phyloP scores from a whole-genome alignment of 352 stramenopile genomes.

The Aphanomyces stellatus region DNA sequence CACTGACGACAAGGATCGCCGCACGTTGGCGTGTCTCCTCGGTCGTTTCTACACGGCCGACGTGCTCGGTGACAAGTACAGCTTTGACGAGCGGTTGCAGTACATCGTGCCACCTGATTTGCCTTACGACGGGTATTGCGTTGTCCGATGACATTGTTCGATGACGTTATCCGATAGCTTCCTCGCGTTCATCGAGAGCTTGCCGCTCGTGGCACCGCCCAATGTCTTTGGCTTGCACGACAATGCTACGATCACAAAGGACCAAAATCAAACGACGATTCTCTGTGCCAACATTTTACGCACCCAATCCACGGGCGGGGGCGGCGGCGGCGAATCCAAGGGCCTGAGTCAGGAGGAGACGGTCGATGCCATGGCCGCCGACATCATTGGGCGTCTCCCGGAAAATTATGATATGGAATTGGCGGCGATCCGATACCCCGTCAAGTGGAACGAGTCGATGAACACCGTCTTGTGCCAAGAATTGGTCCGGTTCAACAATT shows the following conservation, averaged over 20 bases:
- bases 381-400: slow-evolving; percentile 81
- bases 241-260: slow-evolving; percentile 92
- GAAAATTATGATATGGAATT: slow-evolving; percentile 91
- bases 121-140: slow-evolving; percentile 52
- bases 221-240: slow-evolving; percentile 91
- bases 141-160: not conserved
- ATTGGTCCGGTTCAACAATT: slow-evolving; percentile 90
- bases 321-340: slow-evolving; percentile 31
- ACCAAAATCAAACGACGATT: slow-evolving; percentile 91
- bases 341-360: slow-evolving; percentile 80
- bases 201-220: slow-evolving; percentile 81
- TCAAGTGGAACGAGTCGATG: slow-evolving; percentile 90
- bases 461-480: slow-evolving; percentile 93
- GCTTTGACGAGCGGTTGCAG: slow-evolving; percentile 54
- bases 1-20: slow-evolving; percentile 78
- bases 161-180: not conserved
- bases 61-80: slow-evolving; percentile 49
- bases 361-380: slow-evolving; percentile 77
- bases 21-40: slow-evolving; percentile 61
- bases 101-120: slow-evolving; percentile 73
- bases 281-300: slow-evolving; percentile 90
- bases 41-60: slow-evolving; percentile 66
- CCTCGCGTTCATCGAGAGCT: slow-evolving; percentile 71
- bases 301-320: slow-evolving; percentile 74
- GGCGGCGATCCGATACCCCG: slow-evolving; percentile 86